Base-by-base conservation (phyloP, 345 rosid genomes). In the Capsella bursapastoris region DNA sequence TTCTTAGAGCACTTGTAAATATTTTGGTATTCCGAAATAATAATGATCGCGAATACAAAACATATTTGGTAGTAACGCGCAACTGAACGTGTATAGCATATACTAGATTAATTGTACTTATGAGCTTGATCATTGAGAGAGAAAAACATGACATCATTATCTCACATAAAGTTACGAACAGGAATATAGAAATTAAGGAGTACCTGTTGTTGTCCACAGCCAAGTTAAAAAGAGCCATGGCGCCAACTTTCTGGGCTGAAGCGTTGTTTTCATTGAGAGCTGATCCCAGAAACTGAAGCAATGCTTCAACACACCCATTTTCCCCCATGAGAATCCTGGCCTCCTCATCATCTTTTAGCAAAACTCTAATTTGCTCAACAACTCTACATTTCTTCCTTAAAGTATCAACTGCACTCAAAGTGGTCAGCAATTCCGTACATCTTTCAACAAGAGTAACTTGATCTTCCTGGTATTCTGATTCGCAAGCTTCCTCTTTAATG, bases 221-320 rank as follows among this genome's bases (percentile, higher is more conserved):
- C 70, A 95, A 91, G 80, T 95, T 95, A 74, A 95, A 95, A 28
- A 95, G 88, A 68, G 99, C 96, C 99, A 95, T 86, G 31, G 99
- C 96, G 51, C 97, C 99, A 73, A 80, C 78, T 76, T 86, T 94
- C 81, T 86, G 91, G 56, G 91, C 92, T 70, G 63, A 10, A 52
- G 70, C 70, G 64, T 87, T 77, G 62, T 78, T 80, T 43, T 81
- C 86, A 61, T 48, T 74, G 31, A 89, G 81, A 53, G 91, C 90
- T 64, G 76, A 84, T 80, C 82, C 72, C 1, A 95, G 87, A 82
- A 92, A 95, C 70, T 75, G 84, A 66, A 90, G 65, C 63, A 92
- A 80, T 25, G 84, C 94, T 69, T 86, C 91, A 65, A 90, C 90
- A 71, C 90, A 95, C 43, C 99, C 98, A 72, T 89, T 89, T 47